A percentile compares a stretch with the other conserved stretches of the same genome.
Conservation (phyloP, 1,284 basidiomycete species). For the Cutaneotrichosporon dermatis region DNA sequence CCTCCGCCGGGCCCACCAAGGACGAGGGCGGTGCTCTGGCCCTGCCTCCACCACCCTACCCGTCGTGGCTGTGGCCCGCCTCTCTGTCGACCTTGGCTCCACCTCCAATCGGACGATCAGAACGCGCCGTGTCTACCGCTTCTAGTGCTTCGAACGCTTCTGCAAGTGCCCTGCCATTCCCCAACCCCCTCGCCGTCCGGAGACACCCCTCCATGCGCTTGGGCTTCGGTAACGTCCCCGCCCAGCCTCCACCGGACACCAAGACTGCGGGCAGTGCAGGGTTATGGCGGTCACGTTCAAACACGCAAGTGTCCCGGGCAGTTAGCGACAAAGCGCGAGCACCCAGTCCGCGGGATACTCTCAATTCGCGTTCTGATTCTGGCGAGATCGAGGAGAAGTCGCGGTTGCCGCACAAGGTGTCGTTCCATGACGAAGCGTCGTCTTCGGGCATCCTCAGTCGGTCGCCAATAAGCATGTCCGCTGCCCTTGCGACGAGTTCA, state of each 20-base stretch:
- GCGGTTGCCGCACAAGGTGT: conserved; percentile 5
- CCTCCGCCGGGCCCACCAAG: conserved; percentile 13
- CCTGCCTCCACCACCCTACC: conserved; percentile 37
- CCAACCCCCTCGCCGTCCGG: conserved; percentile 34
- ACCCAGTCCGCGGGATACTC: neutral
- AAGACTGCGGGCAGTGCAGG: neutral
- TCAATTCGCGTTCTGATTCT: neutral
- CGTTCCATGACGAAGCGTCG: conserved; percentile 6
- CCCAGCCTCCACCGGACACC: neutral
- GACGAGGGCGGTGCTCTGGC: conserved; percentile 22
- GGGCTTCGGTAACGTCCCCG: conserved; percentile 19
- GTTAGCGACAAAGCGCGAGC: conserved; percentile 3
- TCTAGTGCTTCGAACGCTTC: conserved; percentile 8
- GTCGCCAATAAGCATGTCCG: neutral
- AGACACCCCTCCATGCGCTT: conserved; percentile 44
- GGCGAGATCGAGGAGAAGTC: neutral
- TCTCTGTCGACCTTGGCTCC: neutral
- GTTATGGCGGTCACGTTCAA: conserved; percentile 3
- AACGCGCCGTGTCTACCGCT: conserved; percentile 9
- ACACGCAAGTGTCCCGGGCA: conserved; percentile 2
- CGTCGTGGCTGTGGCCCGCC: conserved; percentile 40
- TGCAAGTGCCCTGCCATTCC: conserved; percentile 30
- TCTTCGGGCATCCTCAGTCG: neutral
- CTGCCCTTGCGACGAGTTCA: neutral
- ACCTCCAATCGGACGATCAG: neutral